These are phyloP conservation scores for Kodamaea restingae DNA, from an alignment of 805 yeast species.

Conservation along the genomic window DNA sequence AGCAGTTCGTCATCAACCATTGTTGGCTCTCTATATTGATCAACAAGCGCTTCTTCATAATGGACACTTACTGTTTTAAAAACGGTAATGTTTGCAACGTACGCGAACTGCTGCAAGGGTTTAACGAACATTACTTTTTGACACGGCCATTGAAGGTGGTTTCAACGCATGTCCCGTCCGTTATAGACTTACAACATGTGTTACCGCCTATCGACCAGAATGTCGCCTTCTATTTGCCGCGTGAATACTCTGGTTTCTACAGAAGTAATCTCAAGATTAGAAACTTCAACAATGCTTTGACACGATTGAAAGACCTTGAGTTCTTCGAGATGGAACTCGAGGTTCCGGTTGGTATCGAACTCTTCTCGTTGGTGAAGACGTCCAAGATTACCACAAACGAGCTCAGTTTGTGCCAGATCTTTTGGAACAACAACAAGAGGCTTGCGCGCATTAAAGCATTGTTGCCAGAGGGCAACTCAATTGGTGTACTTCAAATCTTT, in stretches of 20 bases:
- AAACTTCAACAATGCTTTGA: slow-evolving; percentile 72
- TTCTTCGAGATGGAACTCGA: slow-evolving; percentile 72
- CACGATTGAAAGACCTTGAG: slow-evolving; percentile 71
- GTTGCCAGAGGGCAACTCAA: slow-evolving; percentile 62
- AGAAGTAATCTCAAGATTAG: slow-evolving; percentile 50
- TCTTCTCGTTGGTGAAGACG: slow-evolving; percentile 55
- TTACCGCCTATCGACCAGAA: slow-evolving; percentile 78
- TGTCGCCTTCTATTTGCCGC: slow-evolving; percentile 76
- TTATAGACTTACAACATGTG: slow-evolving; percentile 77
- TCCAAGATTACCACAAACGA: slow-evolving; percentile 46
- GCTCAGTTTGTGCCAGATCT: slow-evolving; percentile 71
- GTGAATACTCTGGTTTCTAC: slow-evolving; percentile 80
- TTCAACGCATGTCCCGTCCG: slow-evolving; percentile 82
- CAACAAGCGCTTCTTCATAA: slow-evolving; percentile 72
- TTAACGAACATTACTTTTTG: slow-evolving; percentile 66
- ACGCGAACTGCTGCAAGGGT: slow-evolving; percentile 15
- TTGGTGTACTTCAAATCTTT: slow-evolving; percentile 73
- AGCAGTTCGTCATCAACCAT: slow-evolving; percentile 64
- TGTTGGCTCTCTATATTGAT: slow-evolving; percentile 81
- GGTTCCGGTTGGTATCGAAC: slow-evolving; percentile 67
- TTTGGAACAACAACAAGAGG: slow-evolving; percentile 60
- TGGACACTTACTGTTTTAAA: slow-evolving; percentile 53
- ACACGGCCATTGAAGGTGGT: slow-evolving; percentile 71
- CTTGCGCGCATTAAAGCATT: slow-evolving; percentile 76
- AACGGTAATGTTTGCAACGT: slow-evolving; percentile 30